phyloP scores from a whole-genome alignment of 345 rosid species.

The Eucalyptus brandiana region DNA sequence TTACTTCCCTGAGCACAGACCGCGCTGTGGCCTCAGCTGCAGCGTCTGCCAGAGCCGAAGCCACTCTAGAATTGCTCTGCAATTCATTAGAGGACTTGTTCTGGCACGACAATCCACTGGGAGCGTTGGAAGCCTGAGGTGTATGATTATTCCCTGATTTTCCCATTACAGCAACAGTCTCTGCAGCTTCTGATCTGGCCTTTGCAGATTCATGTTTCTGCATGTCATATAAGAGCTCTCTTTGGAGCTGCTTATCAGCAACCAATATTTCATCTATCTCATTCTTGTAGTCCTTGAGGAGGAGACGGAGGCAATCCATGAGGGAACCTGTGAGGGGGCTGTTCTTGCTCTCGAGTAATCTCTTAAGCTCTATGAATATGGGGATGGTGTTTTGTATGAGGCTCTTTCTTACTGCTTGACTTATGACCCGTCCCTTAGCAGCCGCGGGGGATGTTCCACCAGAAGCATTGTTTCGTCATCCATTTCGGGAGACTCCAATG shows the following conservation, averaged over 20 bases:
- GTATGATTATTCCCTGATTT: background rate
- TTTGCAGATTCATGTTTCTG: slow-evolving; percentile 69
- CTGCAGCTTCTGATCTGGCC: slow-evolving; percentile 43
- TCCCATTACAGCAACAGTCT: slow-evolving; percentile 24
- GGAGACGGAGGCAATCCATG: slow-evolving; percentile 81
- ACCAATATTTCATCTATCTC: slow-evolving; percentile 89
- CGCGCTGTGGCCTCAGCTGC: slow-evolving; percentile 53
- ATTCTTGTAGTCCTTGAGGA: slow-evolving; percentile 86
- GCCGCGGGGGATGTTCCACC: slow-evolving; percentile 32
- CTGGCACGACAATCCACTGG: background rate
- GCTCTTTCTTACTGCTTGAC: no score
- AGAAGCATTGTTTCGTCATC: slow-evolving; percentile 39
- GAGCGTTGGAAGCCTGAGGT: slow-evolving; percentile 8
- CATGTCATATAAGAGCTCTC: slow-evolving; percentile 84
- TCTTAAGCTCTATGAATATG: slow-evolving; percentile 87
- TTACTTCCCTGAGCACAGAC: slow-evolving; percentile 68
- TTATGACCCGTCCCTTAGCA: slow-evolving; percentile 42
- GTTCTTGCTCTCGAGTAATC: slow-evolving; percentile 83
- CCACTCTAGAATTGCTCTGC: slow-evolving; percentile 20
- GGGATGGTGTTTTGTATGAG: slow-evolving; percentile 78
- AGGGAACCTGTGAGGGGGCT: slow-evolving; percentile 86
- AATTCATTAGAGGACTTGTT: slow-evolving; percentile 1
- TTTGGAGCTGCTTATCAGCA: slow-evolving; percentile 88
- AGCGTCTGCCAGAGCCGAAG: slow-evolving; percentile 56
- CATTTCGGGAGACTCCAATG: slow-evolving; percentile 42